A percentile compares a stretch with the other conserved stretches of the same genome.
These are phyloP conservation scores for Linanthus parryae DNA, from an alignment of 148 eudicot species.

Conservation along the genomic window DNA sequence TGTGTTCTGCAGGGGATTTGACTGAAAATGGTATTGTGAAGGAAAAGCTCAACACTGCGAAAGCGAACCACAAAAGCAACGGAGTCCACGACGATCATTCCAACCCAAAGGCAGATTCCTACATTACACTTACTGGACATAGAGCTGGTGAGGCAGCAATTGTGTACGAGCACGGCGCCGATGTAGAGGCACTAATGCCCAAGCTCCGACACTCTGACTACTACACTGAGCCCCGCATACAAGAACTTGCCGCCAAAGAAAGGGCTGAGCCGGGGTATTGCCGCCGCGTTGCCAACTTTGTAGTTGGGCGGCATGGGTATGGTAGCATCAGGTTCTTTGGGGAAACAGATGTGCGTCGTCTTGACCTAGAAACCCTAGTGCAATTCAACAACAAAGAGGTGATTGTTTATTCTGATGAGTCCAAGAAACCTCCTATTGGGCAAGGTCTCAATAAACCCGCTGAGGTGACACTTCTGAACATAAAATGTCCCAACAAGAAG, in stretches of 20 bases:
- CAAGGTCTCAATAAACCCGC: conserved; percentile 96
- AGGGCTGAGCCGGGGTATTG: conserved; percentile 87
- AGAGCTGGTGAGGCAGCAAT: conserved; percentile 95
- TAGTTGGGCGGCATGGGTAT: conserved; percentile 75
- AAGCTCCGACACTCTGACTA: conserved; percentile 91
- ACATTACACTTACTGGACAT: conserved; percentile 62
- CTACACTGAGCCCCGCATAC: conserved; percentile 88
- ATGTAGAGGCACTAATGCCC: conserved; percentile 88
- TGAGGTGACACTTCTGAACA: conserved; percentile 85
- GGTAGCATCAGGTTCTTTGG: conserved; percentile 93
- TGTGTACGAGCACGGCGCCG: conserved; percentile 85
- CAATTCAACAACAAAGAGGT: conserved; percentile 87
- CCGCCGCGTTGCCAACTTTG: conserved; percentile 67
- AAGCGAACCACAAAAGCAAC: conserved; percentile 29
- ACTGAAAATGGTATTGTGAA: conserved; percentile 38
- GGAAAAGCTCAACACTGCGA: conserved; percentile 32
- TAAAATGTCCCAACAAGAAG: conserved; percentile 77
- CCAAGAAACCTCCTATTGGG: conserved; percentile 91
- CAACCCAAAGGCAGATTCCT: conserved; percentile 54
- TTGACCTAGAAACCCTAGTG: conserved; percentile 75
- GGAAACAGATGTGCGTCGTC: conserved; percentile 86
- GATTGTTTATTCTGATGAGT: conserved; percentile 81
- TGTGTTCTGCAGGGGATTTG: conserved; percentile 27
- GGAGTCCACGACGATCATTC: conserved; percentile 34
- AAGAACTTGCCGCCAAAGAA: conserved; percentile 93